Evolutionary conservation across 2,329 filamentous ascomycete species (phyloP).

Genomic region (Microdochium paspali): DNA sequence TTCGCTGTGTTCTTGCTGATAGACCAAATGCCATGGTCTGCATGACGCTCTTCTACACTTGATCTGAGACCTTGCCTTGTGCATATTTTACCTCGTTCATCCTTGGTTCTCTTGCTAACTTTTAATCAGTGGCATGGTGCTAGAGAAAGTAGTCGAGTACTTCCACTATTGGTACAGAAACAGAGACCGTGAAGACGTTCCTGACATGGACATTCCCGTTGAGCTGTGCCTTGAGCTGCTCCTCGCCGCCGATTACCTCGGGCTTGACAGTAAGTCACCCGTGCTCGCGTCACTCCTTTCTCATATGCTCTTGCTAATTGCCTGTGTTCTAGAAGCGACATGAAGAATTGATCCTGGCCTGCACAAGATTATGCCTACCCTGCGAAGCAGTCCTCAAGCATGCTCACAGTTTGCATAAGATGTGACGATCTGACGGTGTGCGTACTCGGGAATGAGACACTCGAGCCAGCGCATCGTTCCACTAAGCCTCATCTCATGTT

Average conservation of each 20-base stretch:
- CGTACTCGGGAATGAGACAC: no score
- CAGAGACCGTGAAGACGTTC: constrained; percentile 59
- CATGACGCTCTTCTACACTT: constrained; percentile 52
- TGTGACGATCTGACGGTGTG: no score
- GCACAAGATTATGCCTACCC: no score
- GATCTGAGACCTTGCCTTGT: constrained; percentile 41
- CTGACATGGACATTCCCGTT: constrained; percentile 72
- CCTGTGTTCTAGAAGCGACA: constrained; percentile 6
- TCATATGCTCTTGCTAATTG: constrained; percentile 4
- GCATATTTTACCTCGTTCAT: constrained; percentile 5
- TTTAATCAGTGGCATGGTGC: constrained; percentile 51
- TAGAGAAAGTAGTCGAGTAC: constrained; percentile 77
- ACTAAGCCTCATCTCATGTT: no score
- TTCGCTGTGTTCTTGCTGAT: constrained; percentile 36
- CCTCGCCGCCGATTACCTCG: constrained; percentile 68
- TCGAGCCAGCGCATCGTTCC: no score
- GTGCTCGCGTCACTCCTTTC: not conserved
- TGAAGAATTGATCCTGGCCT: not conserved
- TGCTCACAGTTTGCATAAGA: no score
- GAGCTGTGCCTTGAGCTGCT: constrained; percentile 71
- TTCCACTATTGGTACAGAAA: constrained; percentile 75
- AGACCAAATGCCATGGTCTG: constrained; percentile 35
- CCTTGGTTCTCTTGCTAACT: constrained; percentile 5
- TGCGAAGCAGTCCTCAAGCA: no score
- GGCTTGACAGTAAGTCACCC: constrained; percentile 48